phyloP scores from a whole-genome alignment of 108 stramenopile genomes.

The Nitzschia putrida region DNA sequence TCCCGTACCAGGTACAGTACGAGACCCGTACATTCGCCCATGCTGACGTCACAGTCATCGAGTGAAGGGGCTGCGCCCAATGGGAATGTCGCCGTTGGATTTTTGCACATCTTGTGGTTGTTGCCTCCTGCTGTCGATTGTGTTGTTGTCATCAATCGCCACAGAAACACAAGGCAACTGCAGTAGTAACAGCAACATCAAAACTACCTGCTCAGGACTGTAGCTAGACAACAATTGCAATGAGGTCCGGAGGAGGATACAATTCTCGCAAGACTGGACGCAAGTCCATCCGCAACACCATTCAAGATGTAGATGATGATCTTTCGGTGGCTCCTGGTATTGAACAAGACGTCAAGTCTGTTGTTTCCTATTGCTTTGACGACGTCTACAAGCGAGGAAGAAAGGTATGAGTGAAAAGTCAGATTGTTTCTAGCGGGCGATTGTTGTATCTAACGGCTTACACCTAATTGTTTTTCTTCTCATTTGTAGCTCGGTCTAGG shows the following conservation, averaged over 20 bases:
- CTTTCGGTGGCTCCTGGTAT: slow-evolving; percentile 29
- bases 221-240: no score
- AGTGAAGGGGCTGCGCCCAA: no score
- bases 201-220: no score
- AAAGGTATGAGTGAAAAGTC: neutral
- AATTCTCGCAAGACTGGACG: neutral
- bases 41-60: no score
- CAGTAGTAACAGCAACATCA: no score
- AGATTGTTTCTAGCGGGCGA: neutral
- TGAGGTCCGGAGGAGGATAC: neutral
- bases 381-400: slow-evolving; percentile 46
- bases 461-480: neutral
- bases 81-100: no score
- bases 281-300: slow-evolving; percentile 12
- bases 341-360: slow-evolving; percentile 36
- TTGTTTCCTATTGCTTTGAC: slow-evolving; percentile 33
- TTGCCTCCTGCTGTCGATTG: no score
- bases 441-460: neutral
- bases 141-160: no score
- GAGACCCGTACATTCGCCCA: no score
- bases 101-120: no score
- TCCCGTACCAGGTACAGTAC: no score
- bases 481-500: slow-evolving; percentile 65
- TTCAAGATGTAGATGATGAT: slow-evolving; percentile 28
- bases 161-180: no score